These are phyloP conservation scores for Aureobasidium sp. DNA, from an alignment of 2,329 filamentous ascomycete genomes.

Conservation along the genomic window DNA sequence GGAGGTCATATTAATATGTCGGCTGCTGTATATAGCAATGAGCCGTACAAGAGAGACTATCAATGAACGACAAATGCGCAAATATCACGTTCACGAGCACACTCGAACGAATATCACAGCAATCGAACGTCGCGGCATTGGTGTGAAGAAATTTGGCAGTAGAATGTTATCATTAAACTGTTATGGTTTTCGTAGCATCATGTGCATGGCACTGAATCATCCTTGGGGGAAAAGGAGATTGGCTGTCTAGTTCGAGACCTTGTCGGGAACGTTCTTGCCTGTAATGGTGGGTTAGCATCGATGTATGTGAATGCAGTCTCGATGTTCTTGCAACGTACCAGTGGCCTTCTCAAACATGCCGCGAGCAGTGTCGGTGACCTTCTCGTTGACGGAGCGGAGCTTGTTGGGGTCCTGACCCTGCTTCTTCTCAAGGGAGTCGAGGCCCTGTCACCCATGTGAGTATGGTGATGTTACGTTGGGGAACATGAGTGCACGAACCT, in stretches of 20 bases:
- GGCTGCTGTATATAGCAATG: conserved; percentile 9
- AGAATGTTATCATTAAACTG: conserved; percentile 2
- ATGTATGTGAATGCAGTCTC: background rate
- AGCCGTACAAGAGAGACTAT: background rate
- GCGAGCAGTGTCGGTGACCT: conserved; percentile 28
- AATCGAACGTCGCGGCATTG: background rate
- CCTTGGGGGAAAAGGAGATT: background rate
- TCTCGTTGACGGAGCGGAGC: conserved; percentile 27
- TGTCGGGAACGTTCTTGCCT: conserved; percentile 22
- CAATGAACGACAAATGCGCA: background rate
- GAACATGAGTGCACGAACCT: conserved; percentile 17
- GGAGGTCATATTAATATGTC: background rate
- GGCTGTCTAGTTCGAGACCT: conserved; percentile 18
- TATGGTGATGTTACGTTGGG: background rate
- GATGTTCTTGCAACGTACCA: conserved; percentile 18
- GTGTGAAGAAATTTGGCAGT: background rate
- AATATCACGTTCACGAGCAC: background rate
- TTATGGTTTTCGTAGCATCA: conserved; percentile 8
- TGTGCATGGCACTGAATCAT: background rate
- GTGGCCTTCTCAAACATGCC: conserved; percentile 28
- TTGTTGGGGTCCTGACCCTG: conserved; percentile 23
- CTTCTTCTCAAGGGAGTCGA: conserved; percentile 20
- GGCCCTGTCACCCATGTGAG: conserved; percentile 12
- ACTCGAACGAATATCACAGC: background rate
- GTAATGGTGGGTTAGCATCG: background rate